Conservation (phyloP, 768 basidiomycete genomes). For the Trametes gibbosa region DNA sequence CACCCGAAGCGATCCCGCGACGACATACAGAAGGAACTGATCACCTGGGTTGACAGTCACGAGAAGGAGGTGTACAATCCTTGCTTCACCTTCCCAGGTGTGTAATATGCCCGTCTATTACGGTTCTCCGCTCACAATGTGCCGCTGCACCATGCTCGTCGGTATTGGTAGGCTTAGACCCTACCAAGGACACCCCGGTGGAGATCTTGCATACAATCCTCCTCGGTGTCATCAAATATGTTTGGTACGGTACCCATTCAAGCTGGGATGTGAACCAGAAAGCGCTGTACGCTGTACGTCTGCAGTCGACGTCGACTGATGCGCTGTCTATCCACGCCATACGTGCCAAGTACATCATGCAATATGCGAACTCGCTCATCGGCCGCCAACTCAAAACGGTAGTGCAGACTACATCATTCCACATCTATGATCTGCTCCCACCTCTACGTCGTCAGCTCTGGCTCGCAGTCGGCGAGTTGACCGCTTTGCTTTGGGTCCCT, state of each 20-base stretch:
- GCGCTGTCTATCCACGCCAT: constrained; percentile 30
- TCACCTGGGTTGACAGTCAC: constrained; percentile 18
- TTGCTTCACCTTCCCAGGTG: not conserved
- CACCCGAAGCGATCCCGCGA: not conserved
- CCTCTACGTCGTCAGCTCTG: constrained; percentile 18
- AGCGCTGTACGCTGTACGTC: constrained; percentile 25
- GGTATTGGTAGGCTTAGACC: constrained; percentile 7
- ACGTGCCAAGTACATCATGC: constrained; percentile 31
- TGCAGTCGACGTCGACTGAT: constrained; percentile 26
- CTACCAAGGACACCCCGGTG: constrained; percentile 8
- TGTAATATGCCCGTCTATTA: too few relatives aligned
- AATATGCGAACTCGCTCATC: constrained; percentile 28
- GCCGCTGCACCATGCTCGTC: too few relatives aligned
- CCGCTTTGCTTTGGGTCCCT: constrained; percentile 31
- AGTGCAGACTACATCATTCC: constrained; percentile 19
- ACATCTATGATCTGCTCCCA: constrained; percentile 13
- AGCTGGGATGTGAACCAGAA: constrained; percentile 25
- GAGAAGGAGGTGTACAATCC: not conserved
- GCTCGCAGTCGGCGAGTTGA: constrained; percentile 33
- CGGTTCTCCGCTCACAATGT: too few relatives aligned
- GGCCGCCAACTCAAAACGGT: constrained; percentile 28
- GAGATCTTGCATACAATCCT: constrained; percentile 25
- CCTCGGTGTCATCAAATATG: constrained; percentile 31
- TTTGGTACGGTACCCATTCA: constrained; percentile 30
- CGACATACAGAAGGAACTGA: constrained; percentile 22